Evolutionary conservation across 352 stramenopile genomes (phyloP).

Genomic region (Globisporangium viniferum): DNA sequence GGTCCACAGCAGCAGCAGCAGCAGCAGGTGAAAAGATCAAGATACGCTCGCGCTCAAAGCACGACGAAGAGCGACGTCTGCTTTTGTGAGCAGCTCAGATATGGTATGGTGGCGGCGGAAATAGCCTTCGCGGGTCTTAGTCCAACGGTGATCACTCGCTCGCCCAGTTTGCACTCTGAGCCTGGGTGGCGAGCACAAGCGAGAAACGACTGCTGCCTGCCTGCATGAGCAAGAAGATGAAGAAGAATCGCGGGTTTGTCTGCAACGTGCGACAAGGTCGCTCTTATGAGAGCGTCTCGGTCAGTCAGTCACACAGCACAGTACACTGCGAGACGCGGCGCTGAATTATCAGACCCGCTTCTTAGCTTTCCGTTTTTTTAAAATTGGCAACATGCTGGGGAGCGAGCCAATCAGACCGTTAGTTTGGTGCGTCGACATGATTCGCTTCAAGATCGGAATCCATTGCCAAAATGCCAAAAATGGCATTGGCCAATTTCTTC

Average conservation of each 20-base stretch:
- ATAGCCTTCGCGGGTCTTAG: neutral
- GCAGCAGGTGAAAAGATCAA: constrained; percentile 2
- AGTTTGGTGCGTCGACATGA: neutral
- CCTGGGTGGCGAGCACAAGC: neutral
- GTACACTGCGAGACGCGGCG: constrained; percentile 2
- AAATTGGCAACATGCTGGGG: neutral
- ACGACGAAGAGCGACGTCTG: neutral
- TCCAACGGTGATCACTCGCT: neutral
- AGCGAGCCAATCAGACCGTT: constrained; percentile 2
- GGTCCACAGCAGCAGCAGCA: neutral
- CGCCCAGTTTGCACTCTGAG: neutral
- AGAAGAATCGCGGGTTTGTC: neutral
- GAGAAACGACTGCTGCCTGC: neutral
- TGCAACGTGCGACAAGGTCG: neutral
- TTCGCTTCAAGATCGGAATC: neutral
- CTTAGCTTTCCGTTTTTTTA: neutral
- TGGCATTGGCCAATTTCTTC: neutral
- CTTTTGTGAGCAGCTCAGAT: neutral
- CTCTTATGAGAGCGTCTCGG: neutral
- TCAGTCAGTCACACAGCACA: neutral
- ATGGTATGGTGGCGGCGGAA: neutral
- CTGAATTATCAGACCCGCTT: neutral
- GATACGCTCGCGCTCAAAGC: neutral
- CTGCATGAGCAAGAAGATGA: neutral
- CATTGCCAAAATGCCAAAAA: neutral